A percentile compares a stretch with the other conserved stretches of the same genome.
Conservation (phyloP, 192 early-diverging fungal species). For the Paraglomus brasilianum region DNA sequence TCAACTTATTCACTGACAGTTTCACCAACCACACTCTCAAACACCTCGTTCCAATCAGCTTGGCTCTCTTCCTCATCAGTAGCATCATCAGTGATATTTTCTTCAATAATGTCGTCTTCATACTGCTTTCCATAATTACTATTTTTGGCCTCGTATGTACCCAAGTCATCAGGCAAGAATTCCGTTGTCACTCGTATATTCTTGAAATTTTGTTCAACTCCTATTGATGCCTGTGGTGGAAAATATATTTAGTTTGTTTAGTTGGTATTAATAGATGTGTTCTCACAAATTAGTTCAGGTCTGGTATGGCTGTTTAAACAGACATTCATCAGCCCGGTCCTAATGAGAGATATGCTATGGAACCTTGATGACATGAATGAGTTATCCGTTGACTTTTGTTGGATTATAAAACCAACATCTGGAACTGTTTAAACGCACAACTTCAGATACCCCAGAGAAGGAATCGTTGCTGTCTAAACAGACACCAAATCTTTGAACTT, state of each 20-base stretch:
- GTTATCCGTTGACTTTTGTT: conserved; percentile 20
- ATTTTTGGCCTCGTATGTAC: conserved; percentile 54
- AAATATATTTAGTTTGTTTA: too few species aligned
- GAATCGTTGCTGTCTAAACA: neutral
- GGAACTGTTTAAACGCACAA: neutral
- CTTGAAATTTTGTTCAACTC: conserved; percentile 85
- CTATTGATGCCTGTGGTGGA: too few species aligned
- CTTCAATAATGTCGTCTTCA: conserved; percentile 51
- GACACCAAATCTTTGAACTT: neutral
- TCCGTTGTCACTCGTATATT: conserved; percentile 88
- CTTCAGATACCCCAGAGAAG: neutral
- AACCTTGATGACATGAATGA: too few species aligned
- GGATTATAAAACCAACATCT: neutral
- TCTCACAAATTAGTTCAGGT: too few species aligned
- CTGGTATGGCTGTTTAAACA: too few species aligned
- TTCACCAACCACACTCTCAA: conserved; percentile 45
- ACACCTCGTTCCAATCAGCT: conserved; percentile 44
- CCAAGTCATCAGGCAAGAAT: conserved; percentile 83
- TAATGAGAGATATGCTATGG: too few species aligned
- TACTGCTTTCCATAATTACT: conserved; percentile 54
- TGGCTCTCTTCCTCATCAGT: conserved; percentile 24
- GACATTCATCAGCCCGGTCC: too few species aligned
- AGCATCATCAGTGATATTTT: conserved; percentile 42
- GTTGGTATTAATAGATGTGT: too few species aligned
- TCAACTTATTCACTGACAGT: too few species aligned